Evolutionary conservation across 805 yeast genomes (phyloP), one percentile per base, ranked within the genome.

Genomic region (Spathaspora girioi): DNA sequence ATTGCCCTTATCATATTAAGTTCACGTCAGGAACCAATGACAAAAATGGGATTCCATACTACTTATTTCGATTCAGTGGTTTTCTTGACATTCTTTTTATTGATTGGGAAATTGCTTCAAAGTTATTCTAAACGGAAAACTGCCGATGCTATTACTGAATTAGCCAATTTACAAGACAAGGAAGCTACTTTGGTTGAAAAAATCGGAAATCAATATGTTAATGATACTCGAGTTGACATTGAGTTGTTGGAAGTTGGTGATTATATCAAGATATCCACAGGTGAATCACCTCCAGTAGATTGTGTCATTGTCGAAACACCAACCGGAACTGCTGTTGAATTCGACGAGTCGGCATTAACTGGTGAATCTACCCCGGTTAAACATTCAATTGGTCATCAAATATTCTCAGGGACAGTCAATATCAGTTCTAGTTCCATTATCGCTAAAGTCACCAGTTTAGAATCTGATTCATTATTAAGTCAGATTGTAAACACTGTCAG

Each of bases 41-140:
- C 59, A 3, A 46, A 56, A n/a, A 58, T 56, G 60, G 86, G 81
- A 1, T 75, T 76, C 52, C 75, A 81, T 14, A 84, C 89, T 3
- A 83, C 88, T 0, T 87, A 85, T 59, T 87, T 87, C 62, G 96
- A 87, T 60, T 83, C 92, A 5, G 93, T 87, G 27, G 89, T 87
- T 2, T 87, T 87, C 60, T 71, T 87, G 56, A 79, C 91, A 0
- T 81, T 87, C 59, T 87, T 87, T 65, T 67, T 87, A 50, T 71
- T 87, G 46, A 81, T 86, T 52, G 96, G 96, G 1, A 76, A 89
- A 43, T 69, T 84, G 27, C 70, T 87, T 46, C 93, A 87, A 64
- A 75, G 85, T 27, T 76, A 77, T 56, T 82, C 92, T 1, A 87
- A 86, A 61, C 72, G 77, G 29, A 82, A 82, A 59, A 85, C 92